These are phyloP conservation scores for Ascomycota sp. DNA, from an alignment of 2,329 filamentous ascomycete species.

Conservation along the genomic window DNA sequence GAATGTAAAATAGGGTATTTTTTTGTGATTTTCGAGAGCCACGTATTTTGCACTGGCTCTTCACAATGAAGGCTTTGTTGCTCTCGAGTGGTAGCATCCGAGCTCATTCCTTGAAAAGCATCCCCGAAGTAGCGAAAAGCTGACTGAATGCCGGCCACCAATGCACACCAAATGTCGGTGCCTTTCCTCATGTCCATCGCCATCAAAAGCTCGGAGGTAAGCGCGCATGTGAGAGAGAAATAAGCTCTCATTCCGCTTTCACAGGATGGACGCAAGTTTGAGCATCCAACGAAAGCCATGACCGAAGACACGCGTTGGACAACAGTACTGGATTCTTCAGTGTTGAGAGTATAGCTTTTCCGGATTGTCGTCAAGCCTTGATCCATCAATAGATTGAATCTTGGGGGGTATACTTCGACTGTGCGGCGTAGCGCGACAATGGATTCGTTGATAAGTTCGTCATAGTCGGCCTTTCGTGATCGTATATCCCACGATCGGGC, in stretches of 20 bases:
- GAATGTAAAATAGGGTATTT: slow-evolving; percentile 10
- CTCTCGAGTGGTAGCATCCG: not conserved
- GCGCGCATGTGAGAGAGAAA: slow-evolving; percentile 15
- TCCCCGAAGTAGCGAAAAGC: slow-evolving; percentile 18
- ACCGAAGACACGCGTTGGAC: slow-evolving; percentile 19
- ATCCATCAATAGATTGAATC: slow-evolving; percentile 14
- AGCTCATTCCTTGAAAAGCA: slow-evolving; percentile 11
- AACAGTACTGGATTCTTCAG: slow-evolving; percentile 6
- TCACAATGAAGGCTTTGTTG: not conserved
- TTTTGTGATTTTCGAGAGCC: slow-evolving; percentile 8
- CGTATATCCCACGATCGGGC: slow-evolving; percentile 6
- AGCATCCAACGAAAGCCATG: slow-evolving; percentile 29
- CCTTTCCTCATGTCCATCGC: slow-evolving; percentile 13
- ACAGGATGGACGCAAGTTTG: slow-evolving; percentile 12
- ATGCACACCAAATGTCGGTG: slow-evolving; percentile 15
- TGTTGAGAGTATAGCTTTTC: slow-evolving; percentile 5
- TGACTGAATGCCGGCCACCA: slow-evolving; percentile 17
- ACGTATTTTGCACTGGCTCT: slow-evolving; percentile 4
- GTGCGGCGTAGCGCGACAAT: slow-evolving; percentile 20
- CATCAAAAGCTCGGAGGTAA: slow-evolving; percentile 15
- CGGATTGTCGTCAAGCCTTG: slow-evolving; percentile 9
- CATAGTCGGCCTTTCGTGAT: slow-evolving; percentile 7
- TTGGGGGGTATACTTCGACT: slow-evolving; percentile 14
- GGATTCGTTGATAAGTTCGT: slow-evolving; percentile 20
- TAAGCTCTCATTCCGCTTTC: slow-evolving; percentile 17